A percentile compares a stretch with the other conserved stretches of the same genome.
Evolutionary conservation across 2,329 filamentous ascomycete species (phyloP).

Genomic region (Colletotrichum australisinense): DNA sequence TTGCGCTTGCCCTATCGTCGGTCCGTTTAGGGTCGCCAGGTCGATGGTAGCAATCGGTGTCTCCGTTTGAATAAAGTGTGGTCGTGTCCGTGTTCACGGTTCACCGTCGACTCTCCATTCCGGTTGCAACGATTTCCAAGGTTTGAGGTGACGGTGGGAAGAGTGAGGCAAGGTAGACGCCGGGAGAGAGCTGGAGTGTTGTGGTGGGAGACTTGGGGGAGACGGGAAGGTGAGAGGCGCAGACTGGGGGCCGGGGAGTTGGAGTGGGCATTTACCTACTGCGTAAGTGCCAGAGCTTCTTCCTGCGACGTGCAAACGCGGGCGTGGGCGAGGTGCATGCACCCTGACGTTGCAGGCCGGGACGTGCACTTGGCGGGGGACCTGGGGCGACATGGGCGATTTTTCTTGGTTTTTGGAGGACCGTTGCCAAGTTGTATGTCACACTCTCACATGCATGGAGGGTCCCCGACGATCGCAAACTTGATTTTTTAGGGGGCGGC

Average conservation of each 20-base stretch:
- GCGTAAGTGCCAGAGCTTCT: constrained; percentile 1
- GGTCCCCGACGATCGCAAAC: constrained; percentile 31
- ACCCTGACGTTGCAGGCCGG: constrained; percentile 33
- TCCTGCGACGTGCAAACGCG: neutral
- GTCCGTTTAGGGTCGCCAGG: constrained; percentile 23
- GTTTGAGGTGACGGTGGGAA: constrained; percentile 29
- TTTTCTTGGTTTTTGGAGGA: constrained; percentile 36
- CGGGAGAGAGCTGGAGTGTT: neutral
- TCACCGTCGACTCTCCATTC: constrained; percentile 25
- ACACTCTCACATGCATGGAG: constrained; percentile 33
- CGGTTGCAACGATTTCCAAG: constrained; percentile 30
- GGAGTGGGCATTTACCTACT: constrained; percentile 2
- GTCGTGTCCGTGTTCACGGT: constrained; percentile 12
- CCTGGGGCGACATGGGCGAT: constrained; percentile 16
- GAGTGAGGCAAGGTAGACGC: constrained; percentile 8
- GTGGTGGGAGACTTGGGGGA: neutral
- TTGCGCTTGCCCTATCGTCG: constrained; percentile 20
- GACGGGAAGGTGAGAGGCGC: neutral
- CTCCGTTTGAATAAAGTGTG: constrained; percentile 10
- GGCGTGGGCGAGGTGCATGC: constrained; percentile 20
- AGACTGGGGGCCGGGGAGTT: constrained; percentile 22
- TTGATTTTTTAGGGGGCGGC: constrained; percentile 21
- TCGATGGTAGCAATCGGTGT: constrained; percentile 17
- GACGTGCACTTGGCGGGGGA: constrained; percentile 31
- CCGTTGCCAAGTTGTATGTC: constrained; percentile 33